Base-by-base conservation (phyloP, 768 basidiomycete species). In the Podaxis sp. region DNA sequence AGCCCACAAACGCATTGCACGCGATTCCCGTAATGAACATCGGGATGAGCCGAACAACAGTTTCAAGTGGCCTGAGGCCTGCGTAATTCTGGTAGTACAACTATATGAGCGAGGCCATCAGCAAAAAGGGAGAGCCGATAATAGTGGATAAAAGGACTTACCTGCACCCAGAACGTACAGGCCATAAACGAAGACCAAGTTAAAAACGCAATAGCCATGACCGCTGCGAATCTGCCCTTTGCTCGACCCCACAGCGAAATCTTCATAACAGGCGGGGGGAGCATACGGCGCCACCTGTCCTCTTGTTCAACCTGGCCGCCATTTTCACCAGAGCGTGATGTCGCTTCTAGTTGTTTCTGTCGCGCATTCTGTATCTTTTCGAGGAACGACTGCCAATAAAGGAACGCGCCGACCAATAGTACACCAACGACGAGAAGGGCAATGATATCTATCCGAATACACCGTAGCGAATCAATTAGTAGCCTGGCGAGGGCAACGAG, bases 21-120 rank as follows among this genome's bases (percentile, higher is more conserved):
- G 82, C 41, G 4, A 85, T 61, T 3, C 92, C 91, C 13, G 81
- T 81, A 17, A 92, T 68, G 38, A 84, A 82, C 88, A 90, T 90
- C 0, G 91, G 91, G 1, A 92, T 61, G 53, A 93, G 74, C 3
- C 89, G 83, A 19, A 89, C 64, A 72, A 90, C 89, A 0, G 87
- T 83, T 11, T 77, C 74, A 15, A 93, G 74, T 0, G 90, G 86
- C 0, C 73, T 78, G 2, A 86, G 78, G 0, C 74, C 66, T 13
- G 78, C 66, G 70, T 86, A 93, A 52, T 84, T 79, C 67, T 93
- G 90, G 69, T 91, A 93, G 68, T 86, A 92, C 7, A 92, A 69
- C 85, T 91, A 59, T 17, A 24, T 1, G 2, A 50, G 8, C 49
- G 9, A 1, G 24, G 12, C 19, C 24, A 3, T 50, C 25, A 50